Conservation (phyloP, 352 stramenopile species). For the Thraustochytrium sp. region DNA sequence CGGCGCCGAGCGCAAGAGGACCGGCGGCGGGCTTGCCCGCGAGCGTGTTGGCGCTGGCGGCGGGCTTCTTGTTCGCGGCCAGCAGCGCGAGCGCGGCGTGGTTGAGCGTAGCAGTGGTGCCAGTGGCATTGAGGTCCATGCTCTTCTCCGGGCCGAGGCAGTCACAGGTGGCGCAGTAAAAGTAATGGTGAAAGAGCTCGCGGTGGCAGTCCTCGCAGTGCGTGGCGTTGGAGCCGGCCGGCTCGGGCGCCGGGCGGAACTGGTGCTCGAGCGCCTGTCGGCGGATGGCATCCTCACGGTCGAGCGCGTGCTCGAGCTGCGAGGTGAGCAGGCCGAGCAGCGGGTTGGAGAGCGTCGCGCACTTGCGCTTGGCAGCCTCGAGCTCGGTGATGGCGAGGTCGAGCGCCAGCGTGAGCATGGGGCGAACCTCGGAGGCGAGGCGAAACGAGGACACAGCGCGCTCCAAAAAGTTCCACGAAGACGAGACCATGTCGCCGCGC, state of each 20-base stretch:
- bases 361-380: background rate
- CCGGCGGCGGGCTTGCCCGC: background rate
- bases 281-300: conserved; percentile 1
- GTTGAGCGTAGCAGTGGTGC: conserved; percentile 7
- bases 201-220: conserved; percentile 35
- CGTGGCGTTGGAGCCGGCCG: background rate
- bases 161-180: conserved; percentile 40
- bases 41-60: no score
- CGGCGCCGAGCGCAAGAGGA: background rate
- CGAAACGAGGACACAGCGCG: conserved; percentile 34
- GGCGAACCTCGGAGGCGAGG: background rate
- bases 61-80: background rate
- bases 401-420: conserved; percentile 36
- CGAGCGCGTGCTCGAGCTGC: conserved; percentile 23
- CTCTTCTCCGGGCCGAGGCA: conserved; percentile 10
- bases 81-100: background rate
- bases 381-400: conserved; percentile 35
- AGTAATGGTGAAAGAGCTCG: conserved; percentile 34
- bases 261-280: background rate
- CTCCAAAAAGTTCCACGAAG: conserved; percentile 39
- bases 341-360: conserved; percentile 27
- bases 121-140: conserved; percentile 12
- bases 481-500: conserved; percentile 3
- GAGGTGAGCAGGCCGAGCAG: conserved; percentile 13
- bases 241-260: background rate